Base-by-base conservation (phyloP, 768 basidiomycete genomes). In the Termitomyces sp. region DNA sequence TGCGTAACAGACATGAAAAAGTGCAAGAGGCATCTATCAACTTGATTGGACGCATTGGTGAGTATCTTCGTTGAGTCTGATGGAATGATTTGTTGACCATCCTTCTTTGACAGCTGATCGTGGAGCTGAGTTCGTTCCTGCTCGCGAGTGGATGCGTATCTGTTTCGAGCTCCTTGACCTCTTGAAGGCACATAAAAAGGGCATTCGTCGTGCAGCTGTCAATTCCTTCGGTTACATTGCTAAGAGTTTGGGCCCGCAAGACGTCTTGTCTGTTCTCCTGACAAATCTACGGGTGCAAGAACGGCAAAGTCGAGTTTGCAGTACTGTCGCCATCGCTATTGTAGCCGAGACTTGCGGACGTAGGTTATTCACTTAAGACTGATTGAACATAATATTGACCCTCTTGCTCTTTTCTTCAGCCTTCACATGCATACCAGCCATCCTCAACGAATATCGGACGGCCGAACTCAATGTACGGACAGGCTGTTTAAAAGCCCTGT, bases 181-280 rank as follows among this genome's bases (percentile, higher is more conserved):
- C 26, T 82, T 98, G 66, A 98, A 98, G 71, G 97, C 97, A 9
- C 97, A 99, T 78, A 99, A 99, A 78, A 98, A 98, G 74, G 96
- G 91, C 44, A 99, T 98, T 68, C 90, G 97, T 54, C 92, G 96
- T 68, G 97, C 96, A 0, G 96, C 97, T 22, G 97, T 98, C 75
- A 98, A 99, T 77, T 97, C 96, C 1, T 99, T 99, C 65, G 97
- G 97, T 66, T 99, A 99, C 64, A 99, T 99, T 61, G 97, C 97
- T 58, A 98, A 98, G 78, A 95, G 92, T 75, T 87, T 99, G 75
- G 97, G 97, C 75, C 96, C 97, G 49, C 96, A 98, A 72, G 97
- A 99, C 67, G 97, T 99, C 1, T 78, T 99, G 33, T 92, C 91
- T 38, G 96, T 99, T 14, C 81, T 99, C 13, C 77, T 99, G 56